A percentile compares a stretch with the other conserved stretches of the same genome.
phyloP scores from a whole-genome alignment of 331 rosid species.

The Malus hybrid region DNA sequence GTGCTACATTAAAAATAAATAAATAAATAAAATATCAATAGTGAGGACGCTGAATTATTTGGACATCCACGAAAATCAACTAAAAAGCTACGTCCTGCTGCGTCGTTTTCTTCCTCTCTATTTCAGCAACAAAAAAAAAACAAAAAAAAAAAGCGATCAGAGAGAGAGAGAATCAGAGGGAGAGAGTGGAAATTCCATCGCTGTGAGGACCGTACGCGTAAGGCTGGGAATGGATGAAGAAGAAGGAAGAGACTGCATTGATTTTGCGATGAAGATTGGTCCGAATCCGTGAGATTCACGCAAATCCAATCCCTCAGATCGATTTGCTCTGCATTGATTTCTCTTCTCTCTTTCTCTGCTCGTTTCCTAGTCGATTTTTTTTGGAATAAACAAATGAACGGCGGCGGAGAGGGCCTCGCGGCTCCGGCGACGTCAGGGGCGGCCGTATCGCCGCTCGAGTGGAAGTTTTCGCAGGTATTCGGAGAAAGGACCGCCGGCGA shows the following conservation, averaged over 20 bases:
- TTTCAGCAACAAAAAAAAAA: slow-evolving; percentile 1
- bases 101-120: slow-evolving; percentile 22
- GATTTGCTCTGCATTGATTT: slow-evolving; percentile 29
- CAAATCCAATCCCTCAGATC: slow-evolving; percentile 25
- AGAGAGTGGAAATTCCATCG: slow-evolving; percentile 22
- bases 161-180: not conserved
- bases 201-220: slow-evolving; percentile 2
- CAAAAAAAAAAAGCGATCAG: slow-evolving; percentile 1
- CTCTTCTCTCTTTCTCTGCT: not conserved
- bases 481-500: slow-evolving; percentile 96
- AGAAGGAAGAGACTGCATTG: slow-evolving; percentile 19
- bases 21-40: not conserved
- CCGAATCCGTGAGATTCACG: slow-evolving; percentile 17
- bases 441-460: slow-evolving; percentile 50
- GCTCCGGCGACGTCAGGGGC: slow-evolving; percentile 19
- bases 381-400: slow-evolving; percentile 24
- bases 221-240: slow-evolving; percentile 21
- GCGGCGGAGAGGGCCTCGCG: slow-evolving; percentile 28
- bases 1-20: not conserved
- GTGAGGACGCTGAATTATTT: not conserved
- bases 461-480: slow-evolving; percentile 95
- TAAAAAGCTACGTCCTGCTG: slow-evolving; percentile 19
- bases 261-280: slow-evolving; percentile 10
- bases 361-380: not conserved
- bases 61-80: slow-evolving; percentile 5